Evolutionary conservation across 345 rosid genomes (phyloP), one percentile per base, ranked within the genome.

Genomic region (Linum usitatissimum): DNA sequence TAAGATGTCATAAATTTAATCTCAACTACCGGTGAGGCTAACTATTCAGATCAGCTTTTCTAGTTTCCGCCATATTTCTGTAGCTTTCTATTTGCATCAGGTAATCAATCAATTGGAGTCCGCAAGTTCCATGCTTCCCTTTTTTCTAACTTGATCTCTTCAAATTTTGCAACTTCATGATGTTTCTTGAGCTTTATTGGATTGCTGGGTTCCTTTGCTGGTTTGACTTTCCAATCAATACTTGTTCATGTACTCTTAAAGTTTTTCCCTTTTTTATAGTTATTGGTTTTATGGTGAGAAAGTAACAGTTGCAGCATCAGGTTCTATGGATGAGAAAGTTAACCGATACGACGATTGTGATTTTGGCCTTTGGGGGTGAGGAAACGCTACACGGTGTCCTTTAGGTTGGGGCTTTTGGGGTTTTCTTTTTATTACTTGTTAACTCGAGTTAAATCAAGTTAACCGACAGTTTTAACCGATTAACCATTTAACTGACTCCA

Each of bases 281-380:
- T 45, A 45, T 45, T 13, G 51, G 14, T 10, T 10, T 17, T 45
- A 13, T 45, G 17, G 51, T 45, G 51, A 45, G 51, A 45, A 45
- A 45, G 51, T 45, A 15, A 15, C 14, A 45, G 59, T 55, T 18
- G 59, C 23, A 18, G 59, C 23, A 18, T 10, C 76, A 42, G 79
- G n/a, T n/a, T n/a, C n/a, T n/a, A n/a, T n/a, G n/a, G n/a, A n/a
- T n/a, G n/a, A n/a, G n/a, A n/a, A n/a, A n/a, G n/a, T n/a, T n/a
- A n/a, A n/a, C n/a, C n/a, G n/a, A n/a, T n/a, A n/a, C n/a, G n/a
- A n/a, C n/a, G n/a, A n/a, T n/a, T n/a, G n/a, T n/a, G n/a, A n/a
- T n/a, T n/a, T n/a, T n/a, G n/a, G n/a, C n/a, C n/a, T n/a, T n/a
- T n/a, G n/a, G n/a, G n/a, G n/a, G n/a, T n/a, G n/a, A n/a, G n/a